Evolutionary conservation across 495 filamentous ascomycete species (phyloP), one percentile per base, ranked within the genome.

Genomic region (Lasiosphaeriaceae sp.): DNA sequence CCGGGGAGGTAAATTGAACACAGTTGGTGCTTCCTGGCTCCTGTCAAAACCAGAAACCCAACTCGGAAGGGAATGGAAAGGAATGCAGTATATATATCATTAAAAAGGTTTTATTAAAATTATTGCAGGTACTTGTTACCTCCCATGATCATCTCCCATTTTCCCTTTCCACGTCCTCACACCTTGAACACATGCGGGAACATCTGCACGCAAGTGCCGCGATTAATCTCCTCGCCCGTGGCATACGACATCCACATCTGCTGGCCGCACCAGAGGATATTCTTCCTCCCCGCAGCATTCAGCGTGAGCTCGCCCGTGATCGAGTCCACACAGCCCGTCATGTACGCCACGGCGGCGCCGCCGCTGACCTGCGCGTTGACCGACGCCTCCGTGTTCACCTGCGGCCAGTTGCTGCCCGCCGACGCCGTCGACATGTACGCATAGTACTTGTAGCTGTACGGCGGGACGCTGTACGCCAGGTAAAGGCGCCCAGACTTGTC

Each of bases 261-360:
- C n/a, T 1, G 7, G 24, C 50, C 50, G n/a, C 56, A 58, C 0
- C 3, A 54, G 6, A 58, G 34, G 19, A 58, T 58, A 16, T 54
- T 20, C 16, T 14, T 43, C 14, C 56, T 22, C 9, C 50, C 56
- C 0, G 52, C 2, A 12, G 56, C 56, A 9, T 41, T 39, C 0
- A 61, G n/a, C 7, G 59, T 54, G 4, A 61, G 31, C 43, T 54
- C 55, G 16, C 55, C 44, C 6, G 49, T 61, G 26, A 7, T 45
- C 12, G 54, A 14, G 17, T 61, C 45, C 1, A 61, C 59, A 24
- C 59, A 61, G 11, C 49, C 59, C 24, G 22, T 37, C 17, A 61
- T n/a, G 17, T 50, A 50, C 12, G 43, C 34, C n/a, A 54, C 35
- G 11, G 11, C 12, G 11, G 14, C 34, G 11, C 55, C 59, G 1